Conservation (phyloP, 495 filamentous ascomycete species). For the Delitschia confertaspora region DNA sequence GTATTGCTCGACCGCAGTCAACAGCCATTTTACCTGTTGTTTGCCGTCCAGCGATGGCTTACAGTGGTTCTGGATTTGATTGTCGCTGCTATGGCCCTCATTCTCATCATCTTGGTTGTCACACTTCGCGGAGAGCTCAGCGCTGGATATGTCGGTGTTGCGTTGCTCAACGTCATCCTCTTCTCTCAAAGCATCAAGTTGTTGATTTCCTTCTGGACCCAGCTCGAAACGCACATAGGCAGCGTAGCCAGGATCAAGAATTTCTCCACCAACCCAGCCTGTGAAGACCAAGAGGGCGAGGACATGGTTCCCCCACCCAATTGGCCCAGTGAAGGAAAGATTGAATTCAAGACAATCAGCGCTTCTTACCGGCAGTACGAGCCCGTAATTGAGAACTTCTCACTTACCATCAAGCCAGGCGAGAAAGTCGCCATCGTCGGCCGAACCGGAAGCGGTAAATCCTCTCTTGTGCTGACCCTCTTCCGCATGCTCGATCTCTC, state of each 20-base stretch:
- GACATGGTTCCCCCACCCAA: conserved; percentile 33
- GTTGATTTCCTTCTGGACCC: conserved; percentile 49
- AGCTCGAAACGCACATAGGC: conserved; percentile 49
- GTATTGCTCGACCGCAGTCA: conserved; percentile 50
- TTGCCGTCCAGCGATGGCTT: conserved; percentile 41
- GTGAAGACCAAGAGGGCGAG: conserved; percentile 42
- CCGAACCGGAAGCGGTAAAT: conserved; percentile 39
- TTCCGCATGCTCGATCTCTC: conserved; percentile 46
- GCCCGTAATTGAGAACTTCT: conserved; percentile 43
- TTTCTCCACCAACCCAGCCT: conserved; percentile 43
- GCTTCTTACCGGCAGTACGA: conserved; percentile 33
- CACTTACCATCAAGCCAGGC: conserved; percentile 43
- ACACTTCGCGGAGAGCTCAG: conserved; percentile 31
- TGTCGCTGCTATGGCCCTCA: conserved; percentile 22
- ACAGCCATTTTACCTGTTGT: conserved; percentile 51
- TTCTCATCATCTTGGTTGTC: conserved; percentile 25
- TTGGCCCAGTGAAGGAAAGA: conserved; percentile 45
- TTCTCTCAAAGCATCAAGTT: conserved; percentile 46
- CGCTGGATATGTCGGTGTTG: conserved; percentile 48
- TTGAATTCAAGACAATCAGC: conserved; percentile 38
- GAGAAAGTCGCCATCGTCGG: conserved; percentile 48
- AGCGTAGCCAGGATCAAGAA: conserved; percentile 51
- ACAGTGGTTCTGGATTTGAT: conserved; percentile 29
- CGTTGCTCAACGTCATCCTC: conserved; percentile 49
- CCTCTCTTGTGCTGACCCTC: conserved; percentile 43